Base-by-base conservation (phyloP, 169 alveolate genomes). In the Plasmodium ovale region DNA sequence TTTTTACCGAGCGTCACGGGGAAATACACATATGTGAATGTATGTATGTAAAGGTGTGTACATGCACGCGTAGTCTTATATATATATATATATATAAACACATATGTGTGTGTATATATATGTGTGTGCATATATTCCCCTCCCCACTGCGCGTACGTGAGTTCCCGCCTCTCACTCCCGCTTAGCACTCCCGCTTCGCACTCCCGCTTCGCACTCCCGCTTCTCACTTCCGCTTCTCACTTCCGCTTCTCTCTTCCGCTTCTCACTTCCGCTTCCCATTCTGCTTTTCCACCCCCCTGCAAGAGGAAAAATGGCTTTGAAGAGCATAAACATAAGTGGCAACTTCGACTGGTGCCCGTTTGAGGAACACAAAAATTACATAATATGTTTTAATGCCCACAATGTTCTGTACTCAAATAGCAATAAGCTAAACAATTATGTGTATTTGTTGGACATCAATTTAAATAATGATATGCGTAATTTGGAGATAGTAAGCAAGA, bases 331-430 rank as follows among this genome's bases (percentile, higher is more conserved):
- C 64, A 44, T 85, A 37, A 85, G 73, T 35, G 91, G 91, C 16
- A 85, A 85, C 64, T 53, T 85, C 59, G 84, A 85, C 29, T 85
- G 91, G 91, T 85, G 91, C 72, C 91, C 91, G 25, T 85, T 85
- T 33, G 73, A 85, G 25, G 87, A 85, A 47, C 35, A 85, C 67
- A 85, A 85, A 42, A 85, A 85, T 47, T 68, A 85, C 53, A 49
- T 85, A 33, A 27, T 71, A 33, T 68, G 91, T 21, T 85, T 85
- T 37, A 85, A 69, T 37, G 67, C 91, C 1, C 87, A 85, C 25
- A 85, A 85, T 49, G 31, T 69, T 3, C 56, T 85, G n/a, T 85
- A 85, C 69, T 85, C 87, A 16, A 79, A 65, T 69, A 49, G 49
- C 21, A 70, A 14, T 14, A 85, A 42, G n/a, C 29, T 82, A 14